Evolutionary conservation across 202 grass and related monocot species (phyloP), one percentile per base, ranked within the genome.

Genomic region (Zoysia matrella): DNA sequence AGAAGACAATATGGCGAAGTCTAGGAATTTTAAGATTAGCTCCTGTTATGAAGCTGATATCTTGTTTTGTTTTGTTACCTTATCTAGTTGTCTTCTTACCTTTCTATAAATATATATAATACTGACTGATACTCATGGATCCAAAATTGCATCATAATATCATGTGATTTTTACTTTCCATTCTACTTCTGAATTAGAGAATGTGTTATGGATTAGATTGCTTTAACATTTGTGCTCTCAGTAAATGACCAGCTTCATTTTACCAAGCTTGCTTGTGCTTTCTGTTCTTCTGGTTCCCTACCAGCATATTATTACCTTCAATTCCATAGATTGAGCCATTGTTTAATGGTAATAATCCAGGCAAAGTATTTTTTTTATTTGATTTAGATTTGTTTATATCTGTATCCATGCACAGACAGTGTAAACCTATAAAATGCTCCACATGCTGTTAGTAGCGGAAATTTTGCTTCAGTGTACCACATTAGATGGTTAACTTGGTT

Each of bases 31-130:
- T 72, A 82, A 60, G 44, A 46, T 65, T 71, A 75, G 14, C 49
- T 88, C 12, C 49, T 67, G 11, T 50, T 69, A 47, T 78, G 67
- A 36, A 76, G 63, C 81, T 74, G 78, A 53, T 73, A 84, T 65
- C 68, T 39, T 44, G 50, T 69, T 78, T 48, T 72, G 7, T 85
- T 82, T 73, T 18, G 3, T 78, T 89, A 18, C 77, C 60, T 36
- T 36, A 36, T 36, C 30, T 36, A 36, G 30, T 58, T 73, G 15
- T 39, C 51, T 55, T 60, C 12, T 52, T 63, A 18, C 3, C 4
- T 22, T 75, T 66, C 64, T 62, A 45, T 60, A 22, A 22, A 60
- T 60, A 67, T 81, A 50, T 71, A 74, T 69, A 51, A 45, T 76
- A 61, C 40, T 41, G 39, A 54, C 45, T 42, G 58, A 12, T 81